Percentiles rank a stretch among this genome's conserved stretches.
Conservation (phyloP, 257 asterid species). For the Solanum chmielewskii region DNA sequence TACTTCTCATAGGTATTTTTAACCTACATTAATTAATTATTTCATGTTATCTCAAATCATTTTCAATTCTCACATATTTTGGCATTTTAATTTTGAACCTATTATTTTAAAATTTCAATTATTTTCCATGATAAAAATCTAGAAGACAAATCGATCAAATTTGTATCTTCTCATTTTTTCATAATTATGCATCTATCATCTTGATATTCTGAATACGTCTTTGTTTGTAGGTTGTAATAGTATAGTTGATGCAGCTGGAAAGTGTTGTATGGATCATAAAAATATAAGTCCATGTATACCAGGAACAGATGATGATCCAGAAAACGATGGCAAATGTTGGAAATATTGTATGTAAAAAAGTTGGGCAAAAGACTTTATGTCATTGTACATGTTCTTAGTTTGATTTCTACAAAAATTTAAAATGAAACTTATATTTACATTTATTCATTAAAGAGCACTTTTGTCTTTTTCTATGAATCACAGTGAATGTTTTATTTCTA, state of each 20-base stretch:
- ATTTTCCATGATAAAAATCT: no score
- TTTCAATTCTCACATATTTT: neutral
- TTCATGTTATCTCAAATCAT: neutral
- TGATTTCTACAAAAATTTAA: neutral
- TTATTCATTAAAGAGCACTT: neutral
- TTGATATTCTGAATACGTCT: no score
- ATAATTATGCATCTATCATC: no score
- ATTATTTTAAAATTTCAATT: no score
- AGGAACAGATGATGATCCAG: slow-evolving; percentile 1
- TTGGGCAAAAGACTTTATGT: neutral
- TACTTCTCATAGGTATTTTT: neutral
- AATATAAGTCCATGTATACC: neutral
- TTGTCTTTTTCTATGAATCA: neutral
- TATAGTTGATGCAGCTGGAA: neutral
- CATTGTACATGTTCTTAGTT: neutral
- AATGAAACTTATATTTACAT: neutral
- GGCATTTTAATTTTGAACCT: no score
- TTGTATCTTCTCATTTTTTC: no score
- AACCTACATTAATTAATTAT: neutral
- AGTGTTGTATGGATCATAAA: neutral
- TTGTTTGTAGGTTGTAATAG: neutral
- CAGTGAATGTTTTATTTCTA: neutral
- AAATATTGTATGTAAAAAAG: neutral
- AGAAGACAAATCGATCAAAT: no score
- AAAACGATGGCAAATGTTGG: slow-evolving; percentile 10